phyloP scores from a whole-genome alignment of 2,329 filamentous ascomycete species.

The Cordyceps javanica region DNA sequence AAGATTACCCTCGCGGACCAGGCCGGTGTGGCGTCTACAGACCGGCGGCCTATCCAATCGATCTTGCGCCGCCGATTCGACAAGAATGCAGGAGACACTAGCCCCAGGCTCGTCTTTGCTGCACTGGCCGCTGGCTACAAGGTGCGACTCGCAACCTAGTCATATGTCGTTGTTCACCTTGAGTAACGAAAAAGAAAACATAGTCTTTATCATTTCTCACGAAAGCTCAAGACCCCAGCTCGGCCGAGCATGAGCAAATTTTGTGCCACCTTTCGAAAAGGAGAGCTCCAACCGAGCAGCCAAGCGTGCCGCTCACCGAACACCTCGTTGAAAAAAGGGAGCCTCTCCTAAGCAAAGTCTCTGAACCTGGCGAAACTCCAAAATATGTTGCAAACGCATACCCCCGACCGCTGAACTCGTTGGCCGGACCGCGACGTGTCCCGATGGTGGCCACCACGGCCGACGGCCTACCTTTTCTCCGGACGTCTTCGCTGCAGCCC shows the following conservation, averaged over 20 bases:
- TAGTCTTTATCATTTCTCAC: conserved; percentile 38
- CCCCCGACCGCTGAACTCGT: conserved; percentile 16
- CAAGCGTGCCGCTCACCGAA: neutral
- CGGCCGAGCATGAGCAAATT: conserved; percentile 36
- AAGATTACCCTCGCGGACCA: conserved; percentile 47
- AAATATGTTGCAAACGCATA: conserved; percentile 30
- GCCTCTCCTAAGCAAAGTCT: conserved; percentile 30
- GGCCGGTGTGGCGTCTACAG: conserved; percentile 19
- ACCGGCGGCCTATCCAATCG: conserved; percentile 42
- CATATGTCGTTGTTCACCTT: neutral
- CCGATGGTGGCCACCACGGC: conserved; percentile 51
- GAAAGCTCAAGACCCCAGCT: conserved; percentile 31
- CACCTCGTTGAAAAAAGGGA: conserved; percentile 18
- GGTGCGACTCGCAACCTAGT: conserved; percentile 29
- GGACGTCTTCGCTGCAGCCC: conserved; percentile 61
- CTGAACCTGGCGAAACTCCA: conserved; percentile 30
- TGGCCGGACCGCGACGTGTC: conserved; percentile 42
- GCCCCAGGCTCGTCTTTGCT: conserved; percentile 52
- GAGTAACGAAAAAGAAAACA: neutral
- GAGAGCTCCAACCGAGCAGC: neutral
- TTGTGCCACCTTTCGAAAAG: conserved; percentile 30
- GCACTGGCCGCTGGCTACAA: conserved; percentile 65
- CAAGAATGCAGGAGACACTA: conserved; percentile 52
- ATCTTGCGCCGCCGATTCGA: conserved; percentile 58
- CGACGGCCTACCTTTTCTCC: conserved; percentile 56